Base-by-base conservation (phyloP, 768 basidiomycete genomes). In the Suillus americanus region DNA sequence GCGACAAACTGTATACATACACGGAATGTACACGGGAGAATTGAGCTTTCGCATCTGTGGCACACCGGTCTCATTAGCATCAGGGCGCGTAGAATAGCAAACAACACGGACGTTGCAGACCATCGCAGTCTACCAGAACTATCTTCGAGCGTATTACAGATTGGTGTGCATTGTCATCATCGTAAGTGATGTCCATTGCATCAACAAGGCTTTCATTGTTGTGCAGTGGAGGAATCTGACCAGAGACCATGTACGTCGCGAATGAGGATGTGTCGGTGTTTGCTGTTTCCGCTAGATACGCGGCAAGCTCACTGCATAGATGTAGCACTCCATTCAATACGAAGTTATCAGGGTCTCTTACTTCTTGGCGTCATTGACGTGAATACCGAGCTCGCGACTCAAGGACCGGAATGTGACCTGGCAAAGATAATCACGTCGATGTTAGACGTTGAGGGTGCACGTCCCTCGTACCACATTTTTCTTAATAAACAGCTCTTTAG, bases 351-450 rank as follows among this genome's bases (percentile, higher is more conserved):
- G 13, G 8, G 14, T 38, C 20, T 59, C 83, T 70, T 65, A 93
- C 92, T 87, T 89, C 73, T 93, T 94, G 23, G 92, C 92, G 43
- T 77, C 77, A 74, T 92, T 91, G 70, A 93, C 91, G 69, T 93
- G 89, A 61, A 94, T 81, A 0, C 81, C 80, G 51, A 91, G 81
- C 46, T 84, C 85, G 67, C 90, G 84, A 69, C 92, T 93, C 57
- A 94, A 80, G 5, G 85, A 87, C 43, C 92, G 84, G 74, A 86
- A 94, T 5, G 92, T 94, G 64, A 94, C 90, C 92, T 94, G 65
- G 54, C 37, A 59, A 43, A 45, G 55, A 33, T 2, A 16, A 10
- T 40, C 40, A 30, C 20, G 56, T 38, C 55, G 37, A 41, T 10
- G 16, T 37, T 35, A 23, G 38, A n/a, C 33, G 10, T 35, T 5